Percentiles rank a stretch among this genome's conserved stretches.
Evolutionary conservation across 495 filamentous ascomycete species (phyloP).

Genomic region (Baudoinia panamericana): DNA sequence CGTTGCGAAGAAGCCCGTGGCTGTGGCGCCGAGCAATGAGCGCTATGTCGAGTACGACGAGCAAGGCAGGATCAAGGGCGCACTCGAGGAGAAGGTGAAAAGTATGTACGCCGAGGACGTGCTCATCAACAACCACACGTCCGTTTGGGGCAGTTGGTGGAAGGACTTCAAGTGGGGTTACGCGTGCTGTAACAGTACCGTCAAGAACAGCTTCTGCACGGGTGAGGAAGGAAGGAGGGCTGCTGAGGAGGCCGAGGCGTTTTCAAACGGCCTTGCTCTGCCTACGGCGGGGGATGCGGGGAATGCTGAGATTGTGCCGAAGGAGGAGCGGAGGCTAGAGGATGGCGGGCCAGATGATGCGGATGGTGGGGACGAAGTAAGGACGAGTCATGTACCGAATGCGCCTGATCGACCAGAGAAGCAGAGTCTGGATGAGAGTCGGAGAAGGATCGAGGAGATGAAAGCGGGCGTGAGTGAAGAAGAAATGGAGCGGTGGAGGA

Average conservation of each 20-base stretch:
- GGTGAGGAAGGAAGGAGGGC: slow-evolving; percentile 70
- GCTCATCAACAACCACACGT: slow-evolving; percentile 76
- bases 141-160: slow-evolving; percentile 98
- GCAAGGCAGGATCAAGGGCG: slow-evolving; percentile 74
- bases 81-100: slow-evolving; percentile 55
- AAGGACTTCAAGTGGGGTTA: slow-evolving; percentile 93
- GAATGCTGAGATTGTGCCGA: slow-evolving; percentile 20
- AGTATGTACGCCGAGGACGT: slow-evolving; percentile 89
- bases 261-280: slow-evolving; percentile 39
- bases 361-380: slow-evolving; percentile 26
- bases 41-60: slow-evolving; percentile 94
- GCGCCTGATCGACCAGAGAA: slow-evolving; percentile 27
- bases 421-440: slow-evolving; percentile 33
- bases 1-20: slow-evolving; percentile 43
- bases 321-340: slow-evolving; percentile 17
- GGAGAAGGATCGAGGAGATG: slow-evolving; percentile 63
- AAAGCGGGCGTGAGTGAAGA: slow-evolving; percentile 64
- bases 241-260: slow-evolving; percentile 51
- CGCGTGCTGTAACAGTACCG: slow-evolving; percentile 79
- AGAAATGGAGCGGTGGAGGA: slow-evolving; percentile 70
- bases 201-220: slow-evolving; percentile 96
- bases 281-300: slow-evolving; percentile 10
- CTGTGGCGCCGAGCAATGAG: slow-evolving; percentile 64
- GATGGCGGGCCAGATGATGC: slow-evolving; percentile 6
- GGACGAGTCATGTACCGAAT: slow-evolving; percentile 27